phyloP scores from a whole-genome alignment of 1,284 basidiomycete genomes.

The Xanthoconium separans region DNA sequence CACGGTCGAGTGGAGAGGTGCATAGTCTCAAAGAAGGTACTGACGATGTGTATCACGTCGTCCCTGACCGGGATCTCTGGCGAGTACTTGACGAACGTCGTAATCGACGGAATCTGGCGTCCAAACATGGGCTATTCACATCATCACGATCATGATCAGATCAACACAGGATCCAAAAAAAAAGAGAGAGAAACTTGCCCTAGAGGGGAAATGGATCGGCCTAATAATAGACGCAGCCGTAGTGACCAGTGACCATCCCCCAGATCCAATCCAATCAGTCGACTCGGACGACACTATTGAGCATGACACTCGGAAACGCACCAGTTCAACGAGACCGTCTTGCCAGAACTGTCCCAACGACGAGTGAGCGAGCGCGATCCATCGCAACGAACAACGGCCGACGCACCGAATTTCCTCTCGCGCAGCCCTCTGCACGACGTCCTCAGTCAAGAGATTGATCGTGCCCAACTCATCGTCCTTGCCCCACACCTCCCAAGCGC shows the following conservation, averaged over 20 bases:
- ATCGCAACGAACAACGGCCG: not conserved
- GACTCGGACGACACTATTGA: too few relatives aligned
- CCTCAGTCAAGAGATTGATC: conserved; percentile 65
- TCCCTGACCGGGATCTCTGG: conserved; percentile 44
- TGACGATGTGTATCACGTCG: conserved; percentile 63
- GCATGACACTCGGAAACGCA: conserved; percentile 30
- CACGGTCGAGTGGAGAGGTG: not conserved
- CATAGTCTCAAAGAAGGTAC: not conserved
- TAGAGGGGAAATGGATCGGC: conserved; percentile 67
- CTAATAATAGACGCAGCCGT: conserved; percentile 30
- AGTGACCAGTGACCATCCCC: too few relatives aligned
- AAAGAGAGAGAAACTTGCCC: conserved; percentile 45
- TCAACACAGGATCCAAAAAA: too few relatives aligned
- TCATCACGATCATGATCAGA: too few relatives aligned
- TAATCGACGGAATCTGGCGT: conserved; percentile 53
- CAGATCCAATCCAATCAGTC: conserved; percentile 7
- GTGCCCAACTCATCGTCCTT: conserved; percentile 69
- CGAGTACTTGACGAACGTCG: conserved; percentile 35
- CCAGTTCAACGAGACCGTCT: conserved; percentile 63
- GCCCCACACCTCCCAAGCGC: conserved; percentile 76
- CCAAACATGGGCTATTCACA: conserved; percentile 51
- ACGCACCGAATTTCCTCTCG: conserved; percentile 61
- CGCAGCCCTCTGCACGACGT: conserved; percentile 60
- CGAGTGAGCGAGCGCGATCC: not conserved
- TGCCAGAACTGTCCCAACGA: conserved; percentile 47